Percentiles rank a stretch among this genome's conserved stretches.
phyloP scores from a whole-genome alignment of 75 land plant genomes.

The Pinus taeda region DNA sequence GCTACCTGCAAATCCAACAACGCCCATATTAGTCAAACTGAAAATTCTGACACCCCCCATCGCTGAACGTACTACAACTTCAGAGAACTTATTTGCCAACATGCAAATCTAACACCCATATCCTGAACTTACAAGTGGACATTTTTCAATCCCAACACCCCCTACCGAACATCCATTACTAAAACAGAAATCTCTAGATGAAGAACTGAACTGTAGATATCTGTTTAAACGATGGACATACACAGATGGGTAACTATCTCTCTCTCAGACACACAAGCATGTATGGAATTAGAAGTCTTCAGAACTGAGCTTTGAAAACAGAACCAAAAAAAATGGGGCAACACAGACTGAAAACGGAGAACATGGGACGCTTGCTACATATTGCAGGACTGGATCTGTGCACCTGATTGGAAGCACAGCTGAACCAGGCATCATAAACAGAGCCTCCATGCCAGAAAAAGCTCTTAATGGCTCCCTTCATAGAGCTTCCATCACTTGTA shows the following conservation, averaged over 20 bases:
- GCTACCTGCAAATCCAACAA: constrained; percentile 56
- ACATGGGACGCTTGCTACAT: not conserved
- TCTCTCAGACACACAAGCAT: too few relatives aligned
- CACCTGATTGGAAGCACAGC: constrained; percentile 98
- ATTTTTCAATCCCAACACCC: not conserved
- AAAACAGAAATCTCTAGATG: not conserved
- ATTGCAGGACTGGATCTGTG: not conserved
- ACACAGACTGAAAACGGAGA: not conserved
- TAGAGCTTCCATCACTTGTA: constrained; percentile 8
- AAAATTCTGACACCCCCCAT: not conserved
- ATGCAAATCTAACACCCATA: not conserved
- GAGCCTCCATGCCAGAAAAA: constrained; percentile 98
- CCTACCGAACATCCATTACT: not conserved
- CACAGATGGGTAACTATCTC: too few relatives aligned
- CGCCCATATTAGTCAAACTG: too few relatives aligned
- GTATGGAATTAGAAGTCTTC: too few relatives aligned
- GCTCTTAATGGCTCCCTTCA: constrained; percentile 41
- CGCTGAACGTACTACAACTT: not conserved
- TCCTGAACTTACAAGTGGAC: not conserved
- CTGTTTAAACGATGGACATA: not conserved
- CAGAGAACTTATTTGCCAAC: not conserved
- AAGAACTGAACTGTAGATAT: too few relatives aligned
- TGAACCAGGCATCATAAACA: constrained; percentile 97
- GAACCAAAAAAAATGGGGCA: not conserved
- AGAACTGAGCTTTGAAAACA: too few relatives aligned